Conservation (phyloP, 208 protist species). For the Acanthamoeba quina region DNA sequence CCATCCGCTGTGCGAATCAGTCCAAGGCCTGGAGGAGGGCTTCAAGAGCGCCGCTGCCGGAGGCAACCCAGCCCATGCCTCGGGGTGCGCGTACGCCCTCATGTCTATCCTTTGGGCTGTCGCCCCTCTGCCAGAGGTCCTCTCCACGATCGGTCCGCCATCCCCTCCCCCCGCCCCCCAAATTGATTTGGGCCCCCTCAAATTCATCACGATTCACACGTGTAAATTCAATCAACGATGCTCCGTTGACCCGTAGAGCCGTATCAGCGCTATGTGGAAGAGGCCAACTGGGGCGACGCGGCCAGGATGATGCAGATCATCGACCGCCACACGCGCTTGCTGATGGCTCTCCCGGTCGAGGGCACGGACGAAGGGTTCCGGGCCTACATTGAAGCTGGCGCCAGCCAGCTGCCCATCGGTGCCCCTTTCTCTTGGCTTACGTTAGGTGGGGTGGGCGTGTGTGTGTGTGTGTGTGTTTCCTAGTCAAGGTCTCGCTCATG, state of each 20-base stretch:
- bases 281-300: neutral
- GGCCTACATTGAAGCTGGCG: neutral
- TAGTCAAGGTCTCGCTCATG: too few relatives aligned
- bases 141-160: too few relatives aligned
- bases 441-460: too few relatives aligned
- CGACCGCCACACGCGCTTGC: conserved; percentile 27
- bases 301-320: conserved; percentile 25
- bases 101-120: neutral
- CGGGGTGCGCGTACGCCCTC: neutral
- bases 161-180: too few relatives aligned
- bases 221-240: too few relatives aligned
- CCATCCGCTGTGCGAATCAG: neutral
- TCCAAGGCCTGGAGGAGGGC: neutral
- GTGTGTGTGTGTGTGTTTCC: too few relatives aligned
- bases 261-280: neutral
- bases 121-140: too few relatives aligned
- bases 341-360: conserved; percentile 9
- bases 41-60: conserved; percentile 2
- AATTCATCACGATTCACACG: too few relatives aligned
- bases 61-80: neutral
- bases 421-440: too few relatives aligned
- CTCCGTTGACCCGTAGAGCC: too few relatives aligned
- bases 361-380: neutral
- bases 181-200: too few relatives aligned
- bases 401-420: too few relatives aligned